phyloP scores from a whole-genome alignment of 345 rosid species.

The Salix caprea region DNA sequence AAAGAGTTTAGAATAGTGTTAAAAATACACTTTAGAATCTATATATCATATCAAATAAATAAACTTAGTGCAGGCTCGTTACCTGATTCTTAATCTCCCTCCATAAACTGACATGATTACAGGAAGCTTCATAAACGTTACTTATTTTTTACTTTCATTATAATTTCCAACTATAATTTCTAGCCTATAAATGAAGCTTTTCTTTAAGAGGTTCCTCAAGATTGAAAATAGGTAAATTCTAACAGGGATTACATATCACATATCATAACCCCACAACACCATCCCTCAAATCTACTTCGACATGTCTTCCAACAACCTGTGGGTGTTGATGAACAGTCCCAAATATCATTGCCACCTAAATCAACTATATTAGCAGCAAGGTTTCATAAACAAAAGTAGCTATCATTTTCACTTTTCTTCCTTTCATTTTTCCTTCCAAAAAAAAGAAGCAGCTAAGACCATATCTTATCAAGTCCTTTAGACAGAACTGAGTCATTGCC shows the following conservation, averaged over 20 bases:
- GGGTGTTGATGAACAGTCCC: not conserved
- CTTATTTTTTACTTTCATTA: not conserved
- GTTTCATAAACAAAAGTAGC: not conserved
- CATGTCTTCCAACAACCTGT: not conserved
- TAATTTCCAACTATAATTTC: not conserved
- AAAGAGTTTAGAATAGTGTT: not conserved
- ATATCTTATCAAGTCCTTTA: not conserved
- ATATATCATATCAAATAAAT: not conserved
- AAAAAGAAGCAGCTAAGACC: not conserved
- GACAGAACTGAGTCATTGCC: not conserved
- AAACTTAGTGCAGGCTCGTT: not conserved
- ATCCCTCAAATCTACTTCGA: not conserved
- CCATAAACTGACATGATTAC: not conserved
- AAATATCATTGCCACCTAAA: not conserved
- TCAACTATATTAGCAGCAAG: not conserved
- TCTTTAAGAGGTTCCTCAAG: not conserved
- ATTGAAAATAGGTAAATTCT: not conserved
- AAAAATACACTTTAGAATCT: not conserved
- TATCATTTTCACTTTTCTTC: not conserved
- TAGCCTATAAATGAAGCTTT: not conserved
- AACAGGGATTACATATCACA: not conserved
- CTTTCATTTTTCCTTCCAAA: not conserved
- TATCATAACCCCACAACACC: not conserved
- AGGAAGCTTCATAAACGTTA: not conserved
- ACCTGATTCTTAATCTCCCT: not conserved